These are phyloP conservation scores for Spizellomyces punctatus DNA, from an alignment of 192 early-diverging fungal species.

Conservation along the genomic window DNA sequence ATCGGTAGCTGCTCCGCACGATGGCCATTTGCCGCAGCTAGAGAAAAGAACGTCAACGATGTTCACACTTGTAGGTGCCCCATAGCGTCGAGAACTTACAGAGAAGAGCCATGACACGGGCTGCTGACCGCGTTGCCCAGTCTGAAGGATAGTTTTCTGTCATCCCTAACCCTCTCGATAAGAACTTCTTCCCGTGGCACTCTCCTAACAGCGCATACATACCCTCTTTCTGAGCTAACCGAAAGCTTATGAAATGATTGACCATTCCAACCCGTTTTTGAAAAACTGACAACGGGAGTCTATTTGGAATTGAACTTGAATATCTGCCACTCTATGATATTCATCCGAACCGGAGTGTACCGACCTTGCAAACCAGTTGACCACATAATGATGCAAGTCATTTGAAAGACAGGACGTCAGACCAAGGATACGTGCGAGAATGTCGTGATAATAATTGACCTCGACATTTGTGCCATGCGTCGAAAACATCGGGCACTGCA, in stretches of 20 bases:
- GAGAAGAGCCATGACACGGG: slow-evolving; percentile 86
- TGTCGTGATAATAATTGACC: slow-evolving; percentile 80
- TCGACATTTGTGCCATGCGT: slow-evolving; percentile 78
- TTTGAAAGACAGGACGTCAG: slow-evolving; percentile 80
- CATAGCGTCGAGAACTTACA: slow-evolving; percentile 51
- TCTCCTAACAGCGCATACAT: too few species aligned
- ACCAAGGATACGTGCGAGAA: slow-evolving; percentile 80
- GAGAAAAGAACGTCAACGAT: not conserved
- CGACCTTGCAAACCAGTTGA: slow-evolving; percentile 79
- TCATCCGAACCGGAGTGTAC: not conserved
- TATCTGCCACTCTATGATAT: not conserved
- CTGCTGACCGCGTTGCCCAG: slow-evolving; percentile 81
- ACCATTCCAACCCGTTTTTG: slow-evolving; percentile 76
- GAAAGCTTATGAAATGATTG: slow-evolving; percentile 82
- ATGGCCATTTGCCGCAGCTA: slow-evolving; percentile 75
- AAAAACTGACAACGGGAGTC: slow-evolving; percentile 62
- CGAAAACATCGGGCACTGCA: slow-evolving; percentile 76
- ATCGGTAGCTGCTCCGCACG: slow-evolving; percentile 60
- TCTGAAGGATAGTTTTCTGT: slow-evolving; percentile 74
- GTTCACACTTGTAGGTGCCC: not conserved
- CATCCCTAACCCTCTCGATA: slow-evolving; percentile 23
- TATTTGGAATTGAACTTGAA: slow-evolving; percentile 16
- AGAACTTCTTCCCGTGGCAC: not conserved
- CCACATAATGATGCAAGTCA: slow-evolving; percentile 83
- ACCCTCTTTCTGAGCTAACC: slow-evolving; percentile 64